A percentile compares a stretch with the other conserved stretches of the same genome.
phyloP scores from a whole-genome alignment of 495 filamentous ascomycete genomes.

The Trichoderma asperelloides region DNA sequence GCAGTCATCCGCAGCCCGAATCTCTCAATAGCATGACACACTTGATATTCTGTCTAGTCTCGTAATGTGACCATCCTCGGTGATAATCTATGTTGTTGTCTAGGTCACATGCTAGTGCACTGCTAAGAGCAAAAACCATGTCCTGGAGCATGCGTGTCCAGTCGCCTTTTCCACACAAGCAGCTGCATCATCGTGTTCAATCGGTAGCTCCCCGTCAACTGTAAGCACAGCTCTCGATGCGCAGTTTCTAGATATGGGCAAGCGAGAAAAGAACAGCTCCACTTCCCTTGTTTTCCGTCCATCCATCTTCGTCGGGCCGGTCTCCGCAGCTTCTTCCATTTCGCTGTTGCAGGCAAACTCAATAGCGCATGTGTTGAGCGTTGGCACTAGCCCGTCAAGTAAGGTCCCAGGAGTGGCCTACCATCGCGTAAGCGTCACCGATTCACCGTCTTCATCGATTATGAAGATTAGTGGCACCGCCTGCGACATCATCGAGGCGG shows the following conservation, averaged over 20 bases:
- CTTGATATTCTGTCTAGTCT: no score
- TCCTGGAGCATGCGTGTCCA: no score
- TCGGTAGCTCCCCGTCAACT: no score
- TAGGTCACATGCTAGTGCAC: no score
- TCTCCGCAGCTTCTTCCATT: neutral
- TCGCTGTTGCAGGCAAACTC: neutral
- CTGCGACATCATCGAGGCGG: neutral
- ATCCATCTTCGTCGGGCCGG: neutral
- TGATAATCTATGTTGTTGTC: no score
- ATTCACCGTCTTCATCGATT: neutral
- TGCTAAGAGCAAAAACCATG: no score
- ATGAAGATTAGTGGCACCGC: neutral
- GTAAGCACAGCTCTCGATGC: neutral
- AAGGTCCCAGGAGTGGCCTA: neutral
- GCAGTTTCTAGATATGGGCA: neutral
- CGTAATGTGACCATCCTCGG: no score
- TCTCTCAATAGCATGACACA: no score
- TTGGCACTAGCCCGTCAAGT: neutral
- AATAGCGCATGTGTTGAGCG: neutral
- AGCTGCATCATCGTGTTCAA: no score
- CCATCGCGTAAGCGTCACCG: neutral
- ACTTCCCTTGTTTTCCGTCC: neutral
- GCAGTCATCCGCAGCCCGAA: no score
- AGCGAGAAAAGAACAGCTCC: neutral
- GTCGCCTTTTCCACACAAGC: no score